phyloP scores from a whole-genome alignment of 345 rosid genomes.

The Bretschneidera sinensis region DNA sequence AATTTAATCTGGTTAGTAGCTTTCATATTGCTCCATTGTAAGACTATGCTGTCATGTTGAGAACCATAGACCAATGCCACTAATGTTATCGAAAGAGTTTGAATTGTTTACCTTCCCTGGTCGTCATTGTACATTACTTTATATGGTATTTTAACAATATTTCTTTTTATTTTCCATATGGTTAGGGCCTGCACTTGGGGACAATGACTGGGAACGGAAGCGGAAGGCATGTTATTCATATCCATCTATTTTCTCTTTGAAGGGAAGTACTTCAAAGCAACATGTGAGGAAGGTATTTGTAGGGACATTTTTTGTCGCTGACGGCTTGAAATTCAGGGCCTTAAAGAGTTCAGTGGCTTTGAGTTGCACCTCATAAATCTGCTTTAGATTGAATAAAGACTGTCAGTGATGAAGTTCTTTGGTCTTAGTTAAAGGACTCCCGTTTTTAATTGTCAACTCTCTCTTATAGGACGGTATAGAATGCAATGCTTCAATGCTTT shows the following conservation, averaged over 20 bases:
- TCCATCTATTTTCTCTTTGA: constrained; percentile 12
- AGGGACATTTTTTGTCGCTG: constrained; percentile 6
- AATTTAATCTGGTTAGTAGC: too few species aligned
- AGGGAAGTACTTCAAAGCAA: constrained; percentile 15
- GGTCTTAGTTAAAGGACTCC: constrained; percentile 13
- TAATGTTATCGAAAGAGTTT: too few species aligned
- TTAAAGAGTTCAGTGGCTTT: background rate
- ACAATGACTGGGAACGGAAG: constrained; percentile 28
- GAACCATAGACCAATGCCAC: too few species aligned
- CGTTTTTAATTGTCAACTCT: constrained; percentile 16
- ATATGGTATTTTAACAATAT: constrained; percentile 2
- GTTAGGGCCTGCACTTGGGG: constrained; percentile 60
- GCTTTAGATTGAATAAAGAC: constrained; percentile 27
- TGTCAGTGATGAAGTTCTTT: constrained; percentile 8
- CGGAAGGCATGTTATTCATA: constrained; percentile 8
- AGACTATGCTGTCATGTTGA: too few species aligned
- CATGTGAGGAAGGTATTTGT: background rate
- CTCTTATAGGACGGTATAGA: constrained; percentile 20
- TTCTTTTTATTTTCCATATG: constrained; percentile 6
- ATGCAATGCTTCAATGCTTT: constrained; percentile 6
- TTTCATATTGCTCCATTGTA: too few species aligned
- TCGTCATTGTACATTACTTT: too few species aligned
- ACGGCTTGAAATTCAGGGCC: constrained; percentile 19
- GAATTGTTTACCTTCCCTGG: too few species aligned
- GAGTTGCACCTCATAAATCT: constrained; percentile 11